Percentiles rank a stretch among this genome's conserved stretches.
Evolutionary conservation across 306 rosid species (phyloP).

Genomic region (Astragalus glycyphyllos): DNA sequence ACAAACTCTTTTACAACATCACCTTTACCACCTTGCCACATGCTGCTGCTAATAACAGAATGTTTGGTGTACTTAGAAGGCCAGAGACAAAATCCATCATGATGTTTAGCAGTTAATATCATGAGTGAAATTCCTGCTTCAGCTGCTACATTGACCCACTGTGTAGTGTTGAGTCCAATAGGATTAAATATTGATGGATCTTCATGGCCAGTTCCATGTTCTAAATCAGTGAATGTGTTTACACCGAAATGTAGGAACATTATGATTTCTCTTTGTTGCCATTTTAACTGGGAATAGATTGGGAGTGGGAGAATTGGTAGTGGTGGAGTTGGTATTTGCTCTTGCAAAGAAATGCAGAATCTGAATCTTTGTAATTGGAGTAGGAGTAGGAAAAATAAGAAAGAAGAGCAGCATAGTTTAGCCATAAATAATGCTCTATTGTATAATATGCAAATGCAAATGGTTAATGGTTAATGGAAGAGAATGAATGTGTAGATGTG

Average conservation of each 20-base stretch:
- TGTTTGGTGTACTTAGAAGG: slow-evolving; percentile 90
- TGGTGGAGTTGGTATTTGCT: slow-evolving; percentile 63
- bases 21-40: slow-evolving; percentile 76
- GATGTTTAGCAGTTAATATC: slow-evolving; percentile 94
- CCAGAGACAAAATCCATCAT: slow-evolving; percentile 96
- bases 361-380: slow-evolving; percentile 38
- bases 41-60: slow-evolving; percentile 71
- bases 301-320: slow-evolving; percentile 92
- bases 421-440: slow-evolving; percentile 52
- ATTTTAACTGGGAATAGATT: slow-evolving; percentile 79
- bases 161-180: slow-evolving; percentile 55
- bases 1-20: slow-evolving; percentile 76
- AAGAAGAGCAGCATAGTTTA: slow-evolving; percentile 41
- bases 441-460: neutral
- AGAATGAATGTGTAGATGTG: neutral
- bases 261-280: slow-evolving; percentile 97
- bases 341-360: slow-evolving; percentile 37
- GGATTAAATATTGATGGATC: slow-evolving; percentile 78
- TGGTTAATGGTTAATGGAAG: neutral
- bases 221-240: slow-evolving; percentile 81
- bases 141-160: slow-evolving; percentile 73
- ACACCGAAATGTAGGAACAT: slow-evolving; percentile 96
- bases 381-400: slow-evolving; percentile 34
- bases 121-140: slow-evolving; percentile 76
- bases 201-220: slow-evolving; percentile 88